Percentiles rank a stretch among this genome's conserved stretches.
phyloP scores from a whole-genome alignment of 1,284 basidiomycete species.

The Gymnopus androsaceus region DNA sequence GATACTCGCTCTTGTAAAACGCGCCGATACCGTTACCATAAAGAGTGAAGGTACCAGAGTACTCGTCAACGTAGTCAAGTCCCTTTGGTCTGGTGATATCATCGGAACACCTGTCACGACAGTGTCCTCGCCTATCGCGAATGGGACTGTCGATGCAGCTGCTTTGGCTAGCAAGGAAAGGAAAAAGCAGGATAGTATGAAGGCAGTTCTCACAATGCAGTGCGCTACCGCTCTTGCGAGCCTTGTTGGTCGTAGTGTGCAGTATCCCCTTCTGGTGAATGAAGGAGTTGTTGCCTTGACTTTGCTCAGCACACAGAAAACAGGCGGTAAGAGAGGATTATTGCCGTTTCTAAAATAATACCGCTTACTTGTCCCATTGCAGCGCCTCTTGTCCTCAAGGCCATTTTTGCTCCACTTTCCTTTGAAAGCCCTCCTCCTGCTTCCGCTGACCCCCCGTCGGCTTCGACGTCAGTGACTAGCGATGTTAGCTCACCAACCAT shows the following conservation, averaged over 20 bases:
- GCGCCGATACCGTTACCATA: slow-evolving; percentile 81
- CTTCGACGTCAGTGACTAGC: slow-evolving; percentile 43
- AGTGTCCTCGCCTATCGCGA: slow-evolving; percentile 12
- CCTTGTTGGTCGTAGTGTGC: slow-evolving; percentile 75
- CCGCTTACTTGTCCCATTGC: slow-evolving; percentile 15
- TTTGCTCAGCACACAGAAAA: slow-evolving; percentile 65
- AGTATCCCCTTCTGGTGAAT: slow-evolving; percentile 85
- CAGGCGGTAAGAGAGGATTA: slow-evolving; percentile 54
- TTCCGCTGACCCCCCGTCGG: slow-evolving; percentile 37
- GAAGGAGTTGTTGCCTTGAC: slow-evolving; percentile 87
- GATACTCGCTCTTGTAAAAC: slow-evolving; percentile 73
- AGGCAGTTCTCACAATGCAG: slow-evolving; percentile 50
- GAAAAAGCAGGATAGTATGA: slow-evolving; percentile 57
- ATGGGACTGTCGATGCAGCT: slow-evolving; percentile 21
- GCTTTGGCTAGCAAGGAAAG: slow-evolving; percentile 39
- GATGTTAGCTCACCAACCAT: slow-evolving; percentile 46
- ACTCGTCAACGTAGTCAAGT: slow-evolving; percentile 80
- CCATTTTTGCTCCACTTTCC: slow-evolving; percentile 54
- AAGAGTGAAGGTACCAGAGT: slow-evolving; percentile 90
- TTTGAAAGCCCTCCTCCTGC: slow-evolving; percentile 38
- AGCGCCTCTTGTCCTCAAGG: slow-evolving; percentile 65
- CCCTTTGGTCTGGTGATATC: slow-evolving; percentile 61
- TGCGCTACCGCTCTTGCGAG: slow-evolving; percentile 67
- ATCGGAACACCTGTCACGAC: slow-evolving; percentile 21
- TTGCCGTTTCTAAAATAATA: slow-evolving; percentile 1